Evolutionary conservation across 495 filamentous ascomycete species (phyloP).

Genomic region (Bathelium albidoporum): DNA sequence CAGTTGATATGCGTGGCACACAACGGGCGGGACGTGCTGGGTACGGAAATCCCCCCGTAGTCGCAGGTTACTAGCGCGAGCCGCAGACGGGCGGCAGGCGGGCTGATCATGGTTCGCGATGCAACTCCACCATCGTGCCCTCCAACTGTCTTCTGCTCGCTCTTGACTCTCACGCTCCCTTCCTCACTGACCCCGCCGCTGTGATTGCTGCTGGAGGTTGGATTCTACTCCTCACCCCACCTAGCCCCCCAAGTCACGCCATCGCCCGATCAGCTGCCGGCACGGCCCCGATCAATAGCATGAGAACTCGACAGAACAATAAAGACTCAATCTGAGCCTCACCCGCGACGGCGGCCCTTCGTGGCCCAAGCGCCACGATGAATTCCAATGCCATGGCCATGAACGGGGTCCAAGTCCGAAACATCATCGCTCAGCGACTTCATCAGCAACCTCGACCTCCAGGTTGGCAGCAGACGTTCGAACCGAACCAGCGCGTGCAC

Average conservation of each 20-base stretch:
- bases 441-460: background rate
- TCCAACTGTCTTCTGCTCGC: background rate
- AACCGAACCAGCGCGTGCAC: background rate
- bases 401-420: background rate
- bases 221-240: background rate
- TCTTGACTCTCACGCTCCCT: background rate
- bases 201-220: background rate
- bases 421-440: background rate
- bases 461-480: background rate
- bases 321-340: background rate
- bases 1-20: no score
- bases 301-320: background rate
- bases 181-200: background rate
- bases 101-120: slow-evolving; percentile 1
- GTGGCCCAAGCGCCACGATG: background rate
- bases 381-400: background rate
- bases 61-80: no score
- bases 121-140: background rate
- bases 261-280: background rate
- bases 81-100: background rate
- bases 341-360: background rate
- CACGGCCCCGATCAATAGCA: background rate
- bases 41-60: no score
- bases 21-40: no score
- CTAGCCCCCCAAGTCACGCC: background rate